Evolutionary conservation across 495 filamentous ascomycete species (phyloP).

Genomic region (Penicillium alfredii): DNA sequence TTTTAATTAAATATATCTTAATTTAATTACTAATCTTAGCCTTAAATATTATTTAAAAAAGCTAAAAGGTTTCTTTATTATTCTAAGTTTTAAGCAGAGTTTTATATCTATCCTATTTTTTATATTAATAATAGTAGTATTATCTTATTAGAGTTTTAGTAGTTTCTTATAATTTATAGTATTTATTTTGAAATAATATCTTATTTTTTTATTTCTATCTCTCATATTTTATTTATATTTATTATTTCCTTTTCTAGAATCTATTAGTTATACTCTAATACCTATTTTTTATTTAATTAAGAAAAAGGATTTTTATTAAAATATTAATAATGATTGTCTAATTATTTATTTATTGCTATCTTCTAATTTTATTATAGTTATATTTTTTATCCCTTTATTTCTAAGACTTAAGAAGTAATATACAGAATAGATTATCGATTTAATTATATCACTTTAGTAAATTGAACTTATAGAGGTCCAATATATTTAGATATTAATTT

Average conservation of each 20-base stretch:
- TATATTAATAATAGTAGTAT: too few species aligned
- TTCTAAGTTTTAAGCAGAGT: too few species aligned
- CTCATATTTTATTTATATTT: conserved; percentile 27
- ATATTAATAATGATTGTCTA: too few species aligned
- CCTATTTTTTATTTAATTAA: not conserved
- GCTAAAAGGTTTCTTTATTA: too few species aligned
- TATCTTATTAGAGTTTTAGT: too few species aligned
- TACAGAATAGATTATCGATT: not conserved
- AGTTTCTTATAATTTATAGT: too few species aligned
- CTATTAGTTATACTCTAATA: not conserved
- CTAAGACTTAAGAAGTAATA: not conserved
- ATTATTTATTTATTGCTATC: not conserved
- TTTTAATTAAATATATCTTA: too few species aligned
- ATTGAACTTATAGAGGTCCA: not conserved
- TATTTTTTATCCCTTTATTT: not conserved
- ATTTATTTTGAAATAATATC: conserved; percentile 9
- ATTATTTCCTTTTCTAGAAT: too few species aligned
- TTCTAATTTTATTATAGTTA: not conserved
- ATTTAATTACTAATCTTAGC: too few species aligned
- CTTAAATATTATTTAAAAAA: too few species aligned
- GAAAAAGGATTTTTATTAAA: not conserved
- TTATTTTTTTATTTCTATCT: too few species aligned
- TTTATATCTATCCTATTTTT: too few species aligned
- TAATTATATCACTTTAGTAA: not conserved
- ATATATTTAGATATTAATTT: not conserved